Base-by-base conservation (phyloP, 805 yeast species). In the Lipomyces spencermartinsiae region DNA sequence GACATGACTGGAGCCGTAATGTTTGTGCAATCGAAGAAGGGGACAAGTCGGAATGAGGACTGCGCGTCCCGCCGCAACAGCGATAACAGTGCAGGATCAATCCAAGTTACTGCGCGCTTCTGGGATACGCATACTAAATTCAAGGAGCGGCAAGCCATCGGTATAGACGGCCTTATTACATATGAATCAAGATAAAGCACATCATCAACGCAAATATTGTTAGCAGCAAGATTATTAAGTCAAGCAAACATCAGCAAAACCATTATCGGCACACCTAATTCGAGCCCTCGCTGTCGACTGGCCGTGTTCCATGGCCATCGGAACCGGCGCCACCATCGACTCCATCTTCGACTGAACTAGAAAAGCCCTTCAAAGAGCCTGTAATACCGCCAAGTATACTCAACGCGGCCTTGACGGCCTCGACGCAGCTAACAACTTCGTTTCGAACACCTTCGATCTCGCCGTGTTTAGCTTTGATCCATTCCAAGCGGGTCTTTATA, bases 331-430 rank as follows among this genome's bases (percentile, higher is more conserved):
- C 56, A 22, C 34, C 56, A n/a, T 53, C 56, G 12, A 7, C 8
- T 25, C 34, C 56, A 25, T 25, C 12, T 4, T 53, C 34, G 19
- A 53, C 34, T 16, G n/a, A 16, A n/a, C 49, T 19, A 43, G 49
- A 16, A 6, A 43, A 43, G 22, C 56, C 33, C 9, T 25, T 31
- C 34, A 53, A 25, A 4, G 56, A 9, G 4, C 51, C 53, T 4
- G 58, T 7, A 33, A 55, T 37, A 10, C 60, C 61, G 12, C 57
- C 66, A 6, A 66, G 64, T 14, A 63, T 29, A 19, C 63, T 63
- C 51, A 66, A 33, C 53, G 69, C 69, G 1, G 66, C 64, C 37
- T 58, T 61, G 39, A 66, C 69, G 31, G 66, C 63, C 29, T 63
- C 69, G 22, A 66, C 64, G 57, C 69, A 66, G 19, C 51, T 19